Conservation (phyloP, 2,329 filamentous ascomycete genomes). For the Akanthomyces muscarius region DNA sequence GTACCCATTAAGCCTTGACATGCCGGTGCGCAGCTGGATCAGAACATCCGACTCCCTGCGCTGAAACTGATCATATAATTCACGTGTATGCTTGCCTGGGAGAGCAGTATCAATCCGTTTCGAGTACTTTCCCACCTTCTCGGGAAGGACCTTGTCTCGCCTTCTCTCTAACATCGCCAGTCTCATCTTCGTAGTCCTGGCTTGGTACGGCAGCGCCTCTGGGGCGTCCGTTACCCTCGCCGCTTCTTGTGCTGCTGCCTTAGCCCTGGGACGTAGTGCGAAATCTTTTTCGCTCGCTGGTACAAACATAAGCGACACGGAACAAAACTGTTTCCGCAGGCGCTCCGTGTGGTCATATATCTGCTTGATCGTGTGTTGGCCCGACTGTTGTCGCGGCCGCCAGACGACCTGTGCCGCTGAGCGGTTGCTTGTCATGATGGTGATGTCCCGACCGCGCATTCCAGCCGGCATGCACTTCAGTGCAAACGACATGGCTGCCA, state of each 20-base stretch:
- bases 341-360: too few species aligned
- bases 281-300: too few species aligned
- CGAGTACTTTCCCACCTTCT: neutral
- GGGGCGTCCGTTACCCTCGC: neutral
- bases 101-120: neutral
- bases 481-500: conserved; percentile 18
- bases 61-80: neutral
- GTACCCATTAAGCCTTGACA: neutral
- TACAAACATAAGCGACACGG: too few species aligned
- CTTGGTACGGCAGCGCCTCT: neutral
- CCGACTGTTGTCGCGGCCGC: conserved; percentile 12
- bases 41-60: neutral
- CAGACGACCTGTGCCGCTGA: conserved; percentile 18
- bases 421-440: conserved; percentile 17
- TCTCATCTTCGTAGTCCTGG: neutral
- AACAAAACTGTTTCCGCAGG: too few species aligned
- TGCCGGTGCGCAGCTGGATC: neutral
- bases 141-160: neutral
- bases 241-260: neutral
- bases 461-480: conserved; percentile 18
- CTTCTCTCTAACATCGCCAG: neutral
- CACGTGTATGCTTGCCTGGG: neutral
- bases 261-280: neutral
- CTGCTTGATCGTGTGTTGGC: too few species aligned
- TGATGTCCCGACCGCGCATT: conserved; percentile 8